phyloP scores from a whole-genome alignment of 2,329 filamentous ascomycete species.

The Sporothrix protearum region DNA sequence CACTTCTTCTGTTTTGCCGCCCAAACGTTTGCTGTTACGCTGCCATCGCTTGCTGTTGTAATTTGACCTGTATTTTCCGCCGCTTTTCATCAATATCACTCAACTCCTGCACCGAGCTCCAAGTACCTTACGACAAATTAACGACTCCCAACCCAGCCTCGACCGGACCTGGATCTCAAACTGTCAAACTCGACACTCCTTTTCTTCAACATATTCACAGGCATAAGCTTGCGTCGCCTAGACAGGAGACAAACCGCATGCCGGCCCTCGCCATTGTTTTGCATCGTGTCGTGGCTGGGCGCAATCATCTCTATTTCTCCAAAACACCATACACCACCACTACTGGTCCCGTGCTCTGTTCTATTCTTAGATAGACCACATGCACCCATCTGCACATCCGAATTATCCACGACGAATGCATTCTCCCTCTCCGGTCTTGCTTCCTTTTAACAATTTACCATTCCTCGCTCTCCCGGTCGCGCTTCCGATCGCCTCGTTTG shows the following conservation, averaged over 20 bases:
- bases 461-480: neutral
- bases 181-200: neutral
- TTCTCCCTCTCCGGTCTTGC: neutral
- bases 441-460: neutral
- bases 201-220: neutral
- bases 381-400: constrained; percentile 11
- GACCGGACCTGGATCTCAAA: neutral
- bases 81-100: neutral
- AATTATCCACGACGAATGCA: constrained; percentile 13
- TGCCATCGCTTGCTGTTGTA: neutral
- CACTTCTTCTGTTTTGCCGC: constrained; percentile 19
- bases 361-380: constrained; percentile 25
- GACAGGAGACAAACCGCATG: neutral
- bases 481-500: constrained; percentile 6
- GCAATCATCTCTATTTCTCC: neutral
- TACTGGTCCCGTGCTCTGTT: neutral
- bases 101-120: neutral
- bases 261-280: constrained; percentile 1
- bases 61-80: neutral
- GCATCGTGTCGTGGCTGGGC: constrained; percentile 14
- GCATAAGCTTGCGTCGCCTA: neutral
- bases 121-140: neutral
- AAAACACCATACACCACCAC: neutral
- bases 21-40: neutral
- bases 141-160: neutral